Percentiles rank a stretch among this genome's conserved stretches.
Evolutionary conservation across 2,329 filamentous ascomycete genomes (phyloP).

Genomic region (Zalaria sp.): DNA sequence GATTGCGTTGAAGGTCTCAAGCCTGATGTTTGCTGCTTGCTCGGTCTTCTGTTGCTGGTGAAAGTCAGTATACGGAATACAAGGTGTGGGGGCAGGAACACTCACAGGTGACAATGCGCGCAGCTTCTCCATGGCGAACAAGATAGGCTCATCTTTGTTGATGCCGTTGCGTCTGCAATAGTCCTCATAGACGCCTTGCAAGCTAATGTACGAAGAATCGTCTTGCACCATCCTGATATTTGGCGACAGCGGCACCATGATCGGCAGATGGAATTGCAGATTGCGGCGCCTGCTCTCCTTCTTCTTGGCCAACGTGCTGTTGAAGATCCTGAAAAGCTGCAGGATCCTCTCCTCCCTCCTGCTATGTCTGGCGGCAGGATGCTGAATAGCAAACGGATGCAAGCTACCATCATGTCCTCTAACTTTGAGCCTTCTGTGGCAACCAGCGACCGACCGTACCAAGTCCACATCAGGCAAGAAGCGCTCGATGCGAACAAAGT

Average conservation of each 20-base stretch:
- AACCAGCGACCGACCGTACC: conserved; percentile 78
- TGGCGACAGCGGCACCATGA: conserved; percentile 90
- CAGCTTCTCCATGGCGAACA: conserved; percentile 93
- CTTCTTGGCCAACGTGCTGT: conserved; percentile 76
- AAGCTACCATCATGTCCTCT: conserved; percentile 93
- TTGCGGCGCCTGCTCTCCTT: conserved; percentile 92
- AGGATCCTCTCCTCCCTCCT: conserved; percentile 87
- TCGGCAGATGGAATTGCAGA: conserved; percentile 85
- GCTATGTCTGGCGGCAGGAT: conserved; percentile 84
- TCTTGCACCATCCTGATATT: conserved; percentile 94
- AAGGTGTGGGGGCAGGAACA: neutral
- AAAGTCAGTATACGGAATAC: neutral
- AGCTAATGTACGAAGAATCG: conserved; percentile 81
- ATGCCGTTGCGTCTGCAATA: conserved; percentile 78
- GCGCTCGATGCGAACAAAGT: conserved; percentile 93
- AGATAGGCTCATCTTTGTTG: conserved; percentile 86
- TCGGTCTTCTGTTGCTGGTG: conserved; percentile 46
- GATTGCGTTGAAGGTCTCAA: conserved; percentile 90
- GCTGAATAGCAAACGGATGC: conserved; percentile 94
- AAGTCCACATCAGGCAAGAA: conserved; percentile 93
- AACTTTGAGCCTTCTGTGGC: conserved; percentile 86
- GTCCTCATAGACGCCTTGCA: conserved; percentile 93
- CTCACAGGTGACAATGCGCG: conserved; percentile 40
- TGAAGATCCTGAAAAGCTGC: conserved; percentile 95
- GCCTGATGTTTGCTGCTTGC: conserved; percentile 32